Evolutionary conservation across 2,329 filamentous ascomycete species (phyloP), one percentile per base, ranked within the genome.

Genomic region (Sphaceloma murrayae): DNA sequence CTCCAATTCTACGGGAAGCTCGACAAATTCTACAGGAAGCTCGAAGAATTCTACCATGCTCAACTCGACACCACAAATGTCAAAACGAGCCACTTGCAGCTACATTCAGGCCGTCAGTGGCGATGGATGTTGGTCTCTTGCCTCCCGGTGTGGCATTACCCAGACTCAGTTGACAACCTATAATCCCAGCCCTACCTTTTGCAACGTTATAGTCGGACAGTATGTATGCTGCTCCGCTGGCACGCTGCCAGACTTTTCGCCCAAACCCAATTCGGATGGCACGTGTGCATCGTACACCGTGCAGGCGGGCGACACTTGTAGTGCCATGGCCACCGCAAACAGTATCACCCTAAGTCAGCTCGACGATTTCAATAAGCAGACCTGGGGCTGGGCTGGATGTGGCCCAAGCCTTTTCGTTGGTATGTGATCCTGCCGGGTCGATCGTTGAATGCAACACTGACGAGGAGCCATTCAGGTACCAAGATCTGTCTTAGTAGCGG

Each of bases 341-440:
- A 51, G 54, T 3, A 49, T 73, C 4, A 67, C 59, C 0, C 46
- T 56, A 0, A 49, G 57, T 0, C 54, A 68, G 3, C 58, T 75
- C 10, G 57, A 64, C 16, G 46, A 47, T 4, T 34, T 34, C 1
- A 63, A 59, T 34, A 60, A 53, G 13, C 54, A 62, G 2, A 68
- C 66, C 4, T 72, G 67, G 66, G 63, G 56, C n/a, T 70, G 64
- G 63, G 51, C 29, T 3, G 64, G 62, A 5, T 72, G 68, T 50
- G 14, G 42, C 51, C 11, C 57, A 58, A 1, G 27, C n/a, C n/a
- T n/a, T n/a, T n/a, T n/a, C n/a, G n/a, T n/a, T n/a, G n/a, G n/a
- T n/a, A n/a, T n/a, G n/a, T n/a, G n/a, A n/a, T n/a, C n/a, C n/a
- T n/a, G n/a, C n/a, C n/a, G n/a, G n/a, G n/a, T n/a, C n/a, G n/a